Base-by-base conservation (phyloP, 1,284 basidiomycete genomes). In the Melampsora occidentalis region DNA sequence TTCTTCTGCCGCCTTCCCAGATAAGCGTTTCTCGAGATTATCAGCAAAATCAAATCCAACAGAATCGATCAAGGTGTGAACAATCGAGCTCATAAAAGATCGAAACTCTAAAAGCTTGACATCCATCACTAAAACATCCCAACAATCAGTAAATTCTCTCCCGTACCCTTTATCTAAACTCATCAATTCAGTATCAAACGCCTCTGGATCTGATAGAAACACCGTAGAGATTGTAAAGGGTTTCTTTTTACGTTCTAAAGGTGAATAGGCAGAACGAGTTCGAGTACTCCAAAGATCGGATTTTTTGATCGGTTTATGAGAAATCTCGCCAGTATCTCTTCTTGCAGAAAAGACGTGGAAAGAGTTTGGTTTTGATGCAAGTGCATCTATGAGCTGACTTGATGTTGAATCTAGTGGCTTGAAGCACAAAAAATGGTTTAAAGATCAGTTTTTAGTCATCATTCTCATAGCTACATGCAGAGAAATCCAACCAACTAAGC, bases 101-200 rank as follows among this genome's bases (percentile, higher is more conserved):
- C 67, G 49, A 57, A 73, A 73, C 12, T 35, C 53, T 28, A 35
- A 51, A 5, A 64, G 64, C 22, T 73, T 73, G 2, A 31, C 71
- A 66, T 73, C 71, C 71, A 73, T 73, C n/a, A 73, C 71, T 2
- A 73, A 63, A 10, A 73, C 63, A 42, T 73, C 64, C 71, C 71
- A 73, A 48, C 71, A 66, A 67, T 73, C 71, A n/a, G 35, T 22
- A 59, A 73, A 73, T 46, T 57, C 16, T 22, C 53, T 62, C 10
- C 57, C 35, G 33, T 67, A 73, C n/a, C 51, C 33, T 25, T 46
- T 53, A 39, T 73, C 71, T 6, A 63, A 63, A 67, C 71, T 73
- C 9, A 9, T 67, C 16, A 73, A 46, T 51, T 39, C 57, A 33
- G 57, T 35, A 16, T 73, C 49, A 46, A 73, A 73, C 22, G 66